These are phyloP conservation scores for Liriodendron chinense DNA, from an alignment of 164 flowering plant genomes.

Conservation along the genomic window DNA sequence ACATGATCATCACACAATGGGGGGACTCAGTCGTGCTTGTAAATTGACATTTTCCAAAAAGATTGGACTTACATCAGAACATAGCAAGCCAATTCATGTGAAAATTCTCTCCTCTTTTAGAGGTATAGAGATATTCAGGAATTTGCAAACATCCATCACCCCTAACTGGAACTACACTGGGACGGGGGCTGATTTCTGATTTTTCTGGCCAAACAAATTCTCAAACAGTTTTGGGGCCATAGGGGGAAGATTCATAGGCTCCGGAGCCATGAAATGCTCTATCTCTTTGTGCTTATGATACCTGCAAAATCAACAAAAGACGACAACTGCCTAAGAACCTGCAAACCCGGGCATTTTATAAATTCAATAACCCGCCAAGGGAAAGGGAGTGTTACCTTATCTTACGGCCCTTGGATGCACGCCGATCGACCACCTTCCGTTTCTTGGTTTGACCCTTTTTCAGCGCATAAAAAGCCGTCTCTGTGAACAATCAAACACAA, in stretches of 20 bases:
- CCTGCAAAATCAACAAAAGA: slow-evolving; percentile 32
- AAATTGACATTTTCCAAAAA: not conserved
- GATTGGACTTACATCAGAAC: not conserved
- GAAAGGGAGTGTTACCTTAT: slow-evolving; percentile 48
- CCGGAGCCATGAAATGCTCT: slow-evolving; percentile 84
- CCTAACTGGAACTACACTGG: not conserved
- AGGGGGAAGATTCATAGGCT: slow-evolving; percentile 57
- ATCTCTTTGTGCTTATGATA: slow-evolving; percentile 82
- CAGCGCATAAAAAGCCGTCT: slow-evolving; percentile 62
- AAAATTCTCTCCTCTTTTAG: not conserved
- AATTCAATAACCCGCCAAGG: not conserved
- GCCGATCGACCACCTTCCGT: slow-evolving; percentile 76
- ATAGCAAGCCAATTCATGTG: not conserved
- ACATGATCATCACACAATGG: no score
- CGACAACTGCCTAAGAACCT: not conserved
- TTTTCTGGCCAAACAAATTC: slow-evolving; percentile 64
- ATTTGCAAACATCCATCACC: not conserved
- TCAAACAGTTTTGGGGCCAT: slow-evolving; percentile 76
- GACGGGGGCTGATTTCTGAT: slow-evolving; percentile 23
- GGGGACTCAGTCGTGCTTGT: no score
- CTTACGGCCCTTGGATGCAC: slow-evolving; percentile 92
- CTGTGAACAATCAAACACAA: slow-evolving; percentile 31
- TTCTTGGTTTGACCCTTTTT: slow-evolving; percentile 73
- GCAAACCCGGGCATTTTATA: not conserved
- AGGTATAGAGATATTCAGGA: not conserved